Conservation (phyloP, 192 early-diverging fungal species). For the Phlyctochytrium bullatum region DNA sequence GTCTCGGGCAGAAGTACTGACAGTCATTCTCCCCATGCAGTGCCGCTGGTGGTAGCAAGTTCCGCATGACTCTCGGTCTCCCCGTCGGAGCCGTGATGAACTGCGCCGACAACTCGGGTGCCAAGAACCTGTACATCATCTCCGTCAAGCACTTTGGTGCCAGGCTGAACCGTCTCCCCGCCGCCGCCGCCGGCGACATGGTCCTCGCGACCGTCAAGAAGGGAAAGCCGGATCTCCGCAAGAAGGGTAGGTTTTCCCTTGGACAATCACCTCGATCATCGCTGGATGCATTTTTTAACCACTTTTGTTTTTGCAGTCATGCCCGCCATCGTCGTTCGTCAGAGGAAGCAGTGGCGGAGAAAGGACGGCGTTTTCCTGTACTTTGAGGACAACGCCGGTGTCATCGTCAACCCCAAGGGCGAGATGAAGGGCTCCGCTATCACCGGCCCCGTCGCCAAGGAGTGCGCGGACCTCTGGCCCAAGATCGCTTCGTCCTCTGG, state of each 20-base stretch:
- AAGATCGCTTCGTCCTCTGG: slow-evolving; percentile 86
- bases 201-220: slow-evolving; percentile 99
- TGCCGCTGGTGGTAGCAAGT: slow-evolving; percentile 83
- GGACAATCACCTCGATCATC: slow-evolving; percentile 3
- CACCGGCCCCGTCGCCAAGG: slow-evolving; percentile 99
- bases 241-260: slow-evolving; percentile 79
- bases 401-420: slow-evolving; percentile 99
- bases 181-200: slow-evolving; percentile 99
- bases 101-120: slow-evolving; percentile 99
- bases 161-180: slow-evolving; percentile 95
- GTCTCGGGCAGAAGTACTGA: neutral
- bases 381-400: slow-evolving; percentile 99
- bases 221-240: slow-evolving; percentile 99
- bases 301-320: slow-evolving; percentile 61
- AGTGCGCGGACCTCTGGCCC: slow-evolving; percentile 99
- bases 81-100: slow-evolving; percentile 97
- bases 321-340: slow-evolving; percentile 98
- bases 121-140: slow-evolving; percentile 99
- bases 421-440: slow-evolving; percentile 99
- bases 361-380: slow-evolving; percentile 98
- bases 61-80: slow-evolving; percentile 99
- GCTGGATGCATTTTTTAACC: neutral
- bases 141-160: slow-evolving; percentile 94
- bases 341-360: slow-evolving; percentile 99
- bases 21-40: slow-evolving; percentile 9